These are phyloP conservation scores for Silene noctiflora DNA, from an alignment of 179 eudicot genomes.

Conservation along the genomic window DNA sequence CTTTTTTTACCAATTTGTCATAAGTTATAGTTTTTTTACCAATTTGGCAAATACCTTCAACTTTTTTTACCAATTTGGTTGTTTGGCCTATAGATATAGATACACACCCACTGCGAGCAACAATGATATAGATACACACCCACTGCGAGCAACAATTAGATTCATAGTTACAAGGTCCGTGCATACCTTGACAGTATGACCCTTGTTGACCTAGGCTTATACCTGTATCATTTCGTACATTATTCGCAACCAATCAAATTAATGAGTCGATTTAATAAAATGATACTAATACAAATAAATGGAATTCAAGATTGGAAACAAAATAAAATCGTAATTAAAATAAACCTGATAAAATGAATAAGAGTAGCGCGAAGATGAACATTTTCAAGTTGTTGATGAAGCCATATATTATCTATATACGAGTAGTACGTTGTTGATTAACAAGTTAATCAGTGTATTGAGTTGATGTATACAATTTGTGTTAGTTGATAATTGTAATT, in stretches of 20 bases:
- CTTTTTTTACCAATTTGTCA: too few species aligned
- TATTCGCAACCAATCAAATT: neutral
- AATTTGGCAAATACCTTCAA: too few species aligned
- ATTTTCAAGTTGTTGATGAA: neutral
- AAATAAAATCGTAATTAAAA: too few species aligned
- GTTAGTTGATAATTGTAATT: too few species aligned
- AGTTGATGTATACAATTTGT: too few species aligned
- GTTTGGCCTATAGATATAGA: neutral
- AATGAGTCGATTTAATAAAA: neutral
- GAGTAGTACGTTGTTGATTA: too few species aligned
- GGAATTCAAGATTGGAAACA: too few species aligned
- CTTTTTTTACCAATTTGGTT: too few species aligned
- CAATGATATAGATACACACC: too few species aligned
- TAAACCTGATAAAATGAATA: slow-evolving; percentile 3
- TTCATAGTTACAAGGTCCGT: slow-evolving; percentile 2
- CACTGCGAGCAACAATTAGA: neutral
- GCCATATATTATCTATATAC: neutral
- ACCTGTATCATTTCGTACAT: neutral
- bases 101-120: neutral
- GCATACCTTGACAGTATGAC: neutral
- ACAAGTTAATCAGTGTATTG: too few species aligned
- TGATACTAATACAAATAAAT: too few species aligned
- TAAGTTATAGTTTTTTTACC: too few species aligned
- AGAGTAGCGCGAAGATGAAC: neutral
- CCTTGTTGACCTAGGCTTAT: neutral